These are phyloP conservation scores for Voacanga thouarsii DNA, from an alignment of 257 asterid species.

Conservation along the genomic window DNA sequence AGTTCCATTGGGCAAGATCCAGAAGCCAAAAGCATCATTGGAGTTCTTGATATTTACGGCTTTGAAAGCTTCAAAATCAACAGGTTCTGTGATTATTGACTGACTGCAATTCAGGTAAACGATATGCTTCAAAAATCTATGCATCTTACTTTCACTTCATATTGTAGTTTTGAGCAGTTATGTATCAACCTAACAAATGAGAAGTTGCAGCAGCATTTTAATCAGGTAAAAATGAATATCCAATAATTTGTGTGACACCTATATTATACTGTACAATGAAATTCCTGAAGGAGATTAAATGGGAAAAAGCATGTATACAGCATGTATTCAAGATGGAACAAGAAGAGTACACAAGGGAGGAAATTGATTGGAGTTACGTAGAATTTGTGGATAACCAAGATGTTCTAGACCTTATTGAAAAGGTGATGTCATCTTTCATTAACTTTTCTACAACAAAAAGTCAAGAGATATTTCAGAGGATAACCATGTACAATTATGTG, in stretches of 20 bases:
- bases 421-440: conserved; percentile 41
- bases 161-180: conserved; percentile 76
- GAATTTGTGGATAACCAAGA: conserved; percentile 97
- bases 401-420: conserved; percentile 89
- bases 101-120: neutral
- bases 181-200: conserved; percentile 93
- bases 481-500: conserved; percentile 17
- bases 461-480: neutral
- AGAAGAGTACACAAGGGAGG: conserved; percentile 89
- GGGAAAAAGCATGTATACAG: conserved; percentile 37
- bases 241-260: neutral
- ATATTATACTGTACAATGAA: neutral
- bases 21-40: conserved; percentile 77
- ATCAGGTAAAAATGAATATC: conserved; percentile 55
- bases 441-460: neutral
- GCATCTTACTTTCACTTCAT: conserved; percentile 21
- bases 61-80: conserved; percentile 94
- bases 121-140: neutral
- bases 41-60: conserved; percentile 93
- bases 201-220: conserved; percentile 97
- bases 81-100: conserved; percentile 43
- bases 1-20: conserved; percentile 92
- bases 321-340: conserved; percentile 99
- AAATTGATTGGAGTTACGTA: conserved; percentile 94
- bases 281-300: conserved; percentile 13